Percentiles rank a stretch among this genome's conserved stretches.
phyloP scores from a whole-genome alignment of 2,329 filamentous ascomycete species.

The Fusarium verticillioides region DNA sequence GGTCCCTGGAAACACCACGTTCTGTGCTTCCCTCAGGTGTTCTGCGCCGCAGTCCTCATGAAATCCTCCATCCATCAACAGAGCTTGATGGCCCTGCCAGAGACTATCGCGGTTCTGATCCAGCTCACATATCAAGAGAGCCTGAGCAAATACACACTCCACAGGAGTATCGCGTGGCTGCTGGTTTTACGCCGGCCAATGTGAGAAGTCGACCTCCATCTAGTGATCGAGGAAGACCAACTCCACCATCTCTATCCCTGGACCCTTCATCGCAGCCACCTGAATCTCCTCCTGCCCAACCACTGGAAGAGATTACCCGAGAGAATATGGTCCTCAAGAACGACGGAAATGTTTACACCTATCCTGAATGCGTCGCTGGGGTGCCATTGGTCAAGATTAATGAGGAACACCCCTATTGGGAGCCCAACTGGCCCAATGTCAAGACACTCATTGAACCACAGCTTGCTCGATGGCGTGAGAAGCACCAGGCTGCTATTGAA shows the following conservation, averaged over 20 bases:
- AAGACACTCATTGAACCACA: slow-evolving; percentile 56
- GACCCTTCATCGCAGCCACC: slow-evolving; percentile 45
- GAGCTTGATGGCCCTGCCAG: slow-evolving; percentile 35
- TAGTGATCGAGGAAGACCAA: slow-evolving; percentile 42
- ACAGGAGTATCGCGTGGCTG: slow-evolving; percentile 41
- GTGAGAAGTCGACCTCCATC: slow-evolving; percentile 44
- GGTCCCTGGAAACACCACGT: slow-evolving; percentile 18
- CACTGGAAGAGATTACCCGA: slow-evolving; percentile 55
- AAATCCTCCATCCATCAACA: slow-evolving; percentile 36
- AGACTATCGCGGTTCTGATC: slow-evolving; percentile 18
- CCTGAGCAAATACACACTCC: slow-evolving; percentile 44
- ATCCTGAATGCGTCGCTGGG: slow-evolving; percentile 63
- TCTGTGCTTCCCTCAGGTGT: slow-evolving; percentile 26
- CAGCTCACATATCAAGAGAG: slow-evolving; percentile 31
- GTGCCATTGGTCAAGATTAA: slow-evolving; percentile 65
- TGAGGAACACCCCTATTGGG: slow-evolving; percentile 65
- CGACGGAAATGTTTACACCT: slow-evolving; percentile 61
- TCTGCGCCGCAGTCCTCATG: slow-evolving; percentile 20
- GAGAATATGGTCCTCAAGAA: slow-evolving; percentile 59
- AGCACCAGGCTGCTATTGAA: slow-evolving; percentile 54
- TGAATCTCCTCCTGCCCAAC: slow-evolving; percentile 9
- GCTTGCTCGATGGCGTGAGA: slow-evolving; percentile 60
- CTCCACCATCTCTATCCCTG: slow-evolving; percentile 43
- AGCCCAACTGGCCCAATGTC: slow-evolving; percentile 62
- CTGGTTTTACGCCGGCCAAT: slow-evolving; percentile 50